Base-by-base conservation (phyloP, 768 basidiomycete species). In the Russula olivacea region DNA sequence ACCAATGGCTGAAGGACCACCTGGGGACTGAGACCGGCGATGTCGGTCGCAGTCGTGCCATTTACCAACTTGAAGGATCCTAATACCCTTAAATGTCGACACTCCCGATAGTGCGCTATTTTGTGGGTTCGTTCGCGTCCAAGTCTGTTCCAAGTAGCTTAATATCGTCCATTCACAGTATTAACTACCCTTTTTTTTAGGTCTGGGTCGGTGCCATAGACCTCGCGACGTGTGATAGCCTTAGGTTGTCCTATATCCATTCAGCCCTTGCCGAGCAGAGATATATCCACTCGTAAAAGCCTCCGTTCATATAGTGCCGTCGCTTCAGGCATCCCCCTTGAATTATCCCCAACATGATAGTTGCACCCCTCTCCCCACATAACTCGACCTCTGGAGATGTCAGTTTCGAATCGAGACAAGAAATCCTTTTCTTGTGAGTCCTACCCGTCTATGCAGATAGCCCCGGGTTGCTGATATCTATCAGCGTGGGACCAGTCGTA, bases 401-500 rank as follows among this genome's bases (percentile, higher is more conserved):
- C 17, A 2, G 32, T 21, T 11, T 41, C 9, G 40, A 17, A 3
- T n/a, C 30, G 11, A 47, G 21, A 47, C 45, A 21, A 6, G 7
- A 61, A 0, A 9, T 49, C 25, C 47, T 61, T 48, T 1, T 25
- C 10, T 17, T 49, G 60, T 61, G 60, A 55, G 60, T 55, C 19
- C 47, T 55, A 30, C 8, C 14, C 12, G 10, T 19, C 28, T 28
- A 30, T 21, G 4, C 36, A n/a, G n/a, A 38, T 19, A 30, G 23
- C 28, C 2, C 23, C 25, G 8, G 23, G 25, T 40, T 12, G 19
- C 30, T 50, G 36, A 56, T 34, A 11, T 0, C 6, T 15, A 19
- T 36, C 23, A 61, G 61, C 3, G 30, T 50, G 8, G 61, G 48
- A 23, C 61, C 61, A 30, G 21, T 61, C 5, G 61, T 61, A 51